Conservation (phyloP, 768 basidiomycete genomes). For the Lyophyllum semitale region DNA sequence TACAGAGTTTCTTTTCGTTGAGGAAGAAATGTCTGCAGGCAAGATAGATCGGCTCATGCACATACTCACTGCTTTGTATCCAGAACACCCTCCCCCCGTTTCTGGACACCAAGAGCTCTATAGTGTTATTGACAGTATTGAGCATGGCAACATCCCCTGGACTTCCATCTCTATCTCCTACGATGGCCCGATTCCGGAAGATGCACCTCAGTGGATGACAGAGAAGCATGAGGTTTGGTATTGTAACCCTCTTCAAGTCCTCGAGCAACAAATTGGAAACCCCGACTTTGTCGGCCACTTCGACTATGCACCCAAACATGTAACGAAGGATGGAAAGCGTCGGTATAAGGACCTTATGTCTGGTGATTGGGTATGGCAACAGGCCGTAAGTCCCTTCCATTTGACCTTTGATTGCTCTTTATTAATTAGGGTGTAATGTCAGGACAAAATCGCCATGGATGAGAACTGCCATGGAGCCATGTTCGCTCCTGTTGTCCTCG, state of each 20-base stretch:
- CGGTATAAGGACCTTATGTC: slow-evolving; percentile 39
- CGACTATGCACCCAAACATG: slow-evolving; percentile 32
- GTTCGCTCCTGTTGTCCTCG: slow-evolving; percentile 34
- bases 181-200: slow-evolving; percentile 16
- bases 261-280: slow-evolving; percentile 31
- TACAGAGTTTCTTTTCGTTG: slow-evolving; percentile 5
- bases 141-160: slow-evolving; percentile 38
- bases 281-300: slow-evolving; percentile 33
- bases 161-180: slow-evolving; percentile 30
- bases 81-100: slow-evolving; percentile 26
- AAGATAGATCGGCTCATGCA: slow-evolving; percentile 8
- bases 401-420: neutral
- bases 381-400: slow-evolving; percentile 31
- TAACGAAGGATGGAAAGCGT: slow-evolving; percentile 24
- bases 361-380: slow-evolving; percentile 40
- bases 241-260: slow-evolving; percentile 28
- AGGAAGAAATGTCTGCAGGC: slow-evolving; percentile 7
- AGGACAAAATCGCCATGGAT: slow-evolving; percentile 26
- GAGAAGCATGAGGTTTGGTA: slow-evolving; percentile 32
- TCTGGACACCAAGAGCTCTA: slow-evolving; percentile 31
- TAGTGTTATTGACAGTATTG: slow-evolving; percentile 32
- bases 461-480: slow-evolving; percentile 24
- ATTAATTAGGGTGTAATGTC: neutral
- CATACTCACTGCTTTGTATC: neutral
- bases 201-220: slow-evolving; percentile 32